A percentile compares a stretch with the other conserved stretches of the same genome.
phyloP scores from a whole-genome alignment of 2,329 filamentous ascomycete species.

The Colletotrichum sp. region DNA sequence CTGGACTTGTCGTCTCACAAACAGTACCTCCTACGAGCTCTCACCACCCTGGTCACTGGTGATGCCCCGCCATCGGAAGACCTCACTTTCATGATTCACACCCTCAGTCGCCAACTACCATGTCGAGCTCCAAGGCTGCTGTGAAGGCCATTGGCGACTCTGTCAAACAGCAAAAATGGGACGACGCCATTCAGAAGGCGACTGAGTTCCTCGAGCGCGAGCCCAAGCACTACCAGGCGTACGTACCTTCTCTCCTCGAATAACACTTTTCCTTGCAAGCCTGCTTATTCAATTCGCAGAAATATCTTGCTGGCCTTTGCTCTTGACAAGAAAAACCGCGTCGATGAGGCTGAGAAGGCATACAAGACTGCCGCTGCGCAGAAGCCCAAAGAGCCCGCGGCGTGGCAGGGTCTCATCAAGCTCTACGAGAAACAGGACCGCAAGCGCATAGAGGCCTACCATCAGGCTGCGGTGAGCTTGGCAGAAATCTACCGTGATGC shows the following conservation, averaged over 20 bases:
- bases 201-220: constrained; percentile 74
- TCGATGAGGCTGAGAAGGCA: constrained; percentile 75
- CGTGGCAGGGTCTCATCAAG: constrained; percentile 88
- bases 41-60: not conserved
- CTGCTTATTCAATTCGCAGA: constrained; percentile 14
- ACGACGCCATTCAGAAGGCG: constrained; percentile 74
- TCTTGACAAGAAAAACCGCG: constrained; percentile 75
- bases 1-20: not conserved
- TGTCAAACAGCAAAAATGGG: constrained; percentile 80
- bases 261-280: not conserved
- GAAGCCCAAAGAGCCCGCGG: constrained; percentile 79
- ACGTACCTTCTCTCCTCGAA: constrained; percentile 31
- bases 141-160: constrained; percentile 83
- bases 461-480: constrained; percentile 73
- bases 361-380: constrained; percentile 76
- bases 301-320: constrained; percentile 85
- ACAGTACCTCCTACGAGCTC: not conserved
- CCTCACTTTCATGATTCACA: constrained; percentile 13
- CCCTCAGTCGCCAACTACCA: constrained; percentile 29
- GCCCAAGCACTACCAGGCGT: constrained; percentile 82
- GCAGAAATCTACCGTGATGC: constrained; percentile 75
- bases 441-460: constrained; percentile 75
- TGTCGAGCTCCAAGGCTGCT: constrained; percentile 70
- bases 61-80: constrained; percentile 13
- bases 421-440: constrained; percentile 81